Evolutionary conservation across 306 rosid genomes (phyloP), one percentile per base, ranked within the genome.

Genomic region (Cucumis melo): DNA sequence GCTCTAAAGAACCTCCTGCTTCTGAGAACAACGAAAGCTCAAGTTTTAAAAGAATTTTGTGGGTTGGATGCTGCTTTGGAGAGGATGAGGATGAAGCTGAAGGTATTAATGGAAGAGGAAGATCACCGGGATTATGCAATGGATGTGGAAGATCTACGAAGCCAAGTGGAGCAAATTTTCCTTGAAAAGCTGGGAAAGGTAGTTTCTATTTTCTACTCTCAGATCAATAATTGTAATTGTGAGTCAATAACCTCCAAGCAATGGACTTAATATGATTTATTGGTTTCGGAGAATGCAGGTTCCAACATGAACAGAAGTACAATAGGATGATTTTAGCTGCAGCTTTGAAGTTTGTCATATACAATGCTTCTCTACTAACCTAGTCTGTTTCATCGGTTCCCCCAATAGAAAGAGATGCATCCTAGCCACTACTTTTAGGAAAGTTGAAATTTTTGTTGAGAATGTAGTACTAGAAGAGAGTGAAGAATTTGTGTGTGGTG

Each of bases 1-100:
- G 85, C 93, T 3, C 85, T 90, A 72, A 94, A 83, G 82, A 91
- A 78, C 82, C 91, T 91, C 73, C 79, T 93, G 87, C 90, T 86
- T 76, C 82, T 94, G 77, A 87, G 81, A 75, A 87, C 88, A 54
- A 83, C 89, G 0, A 87, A 89, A 79, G 91, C 92, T 77, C 73
- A 55, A 54, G 89, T 87, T 78, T 87, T 90, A 54, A 83, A 80
- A 75, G 90, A 91, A 41, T 81, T 82, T 46, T 87, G 98, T 79
- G 89, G 79, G 58, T 80, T 94, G 79, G 97, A 80, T 53, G 87
- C 59, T 81, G 98, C 96, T 70, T 83, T 94, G 81, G 85, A 84
- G 83, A 90, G 78, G 83, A 85, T 87, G 90, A 89, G 68, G 84
- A 78, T 73, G 77, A 80, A 68, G 65, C 87, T 91, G 80, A 83